Percentiles rank a stretch among this genome's conserved stretches.
Conservation (phyloP, 1,284 basidiomycete genomes). For the Ceratobasidium sp. region DNA sequence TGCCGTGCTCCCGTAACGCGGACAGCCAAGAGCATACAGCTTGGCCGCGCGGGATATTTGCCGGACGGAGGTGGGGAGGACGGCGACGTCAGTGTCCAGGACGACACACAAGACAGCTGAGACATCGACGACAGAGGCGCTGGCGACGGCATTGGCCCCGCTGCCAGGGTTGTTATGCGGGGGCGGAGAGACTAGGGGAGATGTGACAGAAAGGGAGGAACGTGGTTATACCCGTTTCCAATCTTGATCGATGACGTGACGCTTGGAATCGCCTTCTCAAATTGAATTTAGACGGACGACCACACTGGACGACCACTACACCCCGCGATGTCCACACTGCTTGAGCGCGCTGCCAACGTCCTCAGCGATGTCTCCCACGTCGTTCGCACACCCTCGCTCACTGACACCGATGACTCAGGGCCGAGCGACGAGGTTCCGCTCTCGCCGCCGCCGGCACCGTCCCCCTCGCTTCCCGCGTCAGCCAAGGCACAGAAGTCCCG, state of each 20-base stretch:
- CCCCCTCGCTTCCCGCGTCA: neutral
- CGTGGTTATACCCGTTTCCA: neutral
- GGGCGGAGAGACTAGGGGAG: neutral
- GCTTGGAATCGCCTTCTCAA: slow-evolving; percentile 10
- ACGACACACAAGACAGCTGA: too few species aligned
- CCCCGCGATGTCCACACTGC: slow-evolving; percentile 28
- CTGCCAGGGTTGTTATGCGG: neutral
- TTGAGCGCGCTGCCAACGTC: slow-evolving; percentile 5
- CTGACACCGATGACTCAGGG: slow-evolving; percentile 47
- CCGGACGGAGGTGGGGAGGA: neutral
- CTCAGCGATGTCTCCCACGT: slow-evolving; percentile 14
- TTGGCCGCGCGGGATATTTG: neutral
- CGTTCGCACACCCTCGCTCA: slow-evolving; percentile 49
- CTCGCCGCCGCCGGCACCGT: slow-evolving; percentile 25
- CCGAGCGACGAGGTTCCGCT: slow-evolving; percentile 39
- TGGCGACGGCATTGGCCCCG: neutral
- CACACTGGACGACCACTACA: neutral
- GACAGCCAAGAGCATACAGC: neutral
- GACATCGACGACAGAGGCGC: neutral
- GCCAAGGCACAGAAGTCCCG: neutral
- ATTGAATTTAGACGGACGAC: slow-evolving; percentile 4
- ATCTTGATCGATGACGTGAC: slow-evolving; percentile 32
- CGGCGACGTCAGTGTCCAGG: too few species aligned
- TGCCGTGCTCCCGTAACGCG: neutral
- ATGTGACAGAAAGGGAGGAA: slow-evolving; percentile 3